Conservation (phyloP, 139 green algal genomes). For the Spirogloea muscicola region DNA sequence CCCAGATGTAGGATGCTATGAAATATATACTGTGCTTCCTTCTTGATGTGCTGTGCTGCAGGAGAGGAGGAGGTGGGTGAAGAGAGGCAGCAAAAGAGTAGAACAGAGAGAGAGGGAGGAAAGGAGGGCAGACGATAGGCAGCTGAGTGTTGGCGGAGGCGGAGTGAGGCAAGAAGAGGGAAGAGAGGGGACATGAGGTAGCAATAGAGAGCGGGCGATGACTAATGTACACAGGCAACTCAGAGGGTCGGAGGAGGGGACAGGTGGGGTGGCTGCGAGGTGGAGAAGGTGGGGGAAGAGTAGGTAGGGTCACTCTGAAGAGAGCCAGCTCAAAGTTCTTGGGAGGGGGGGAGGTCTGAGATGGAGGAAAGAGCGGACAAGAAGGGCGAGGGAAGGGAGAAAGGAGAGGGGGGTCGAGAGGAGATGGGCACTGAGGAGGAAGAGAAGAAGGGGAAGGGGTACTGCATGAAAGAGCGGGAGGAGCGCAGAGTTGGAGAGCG, state of each 20-base stretch:
- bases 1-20: not conserved
- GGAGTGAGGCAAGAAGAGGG: conserved; percentile 5
- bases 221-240: conserved; percentile 4
- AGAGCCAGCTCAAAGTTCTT: not conserved
- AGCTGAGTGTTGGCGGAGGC: not conserved
- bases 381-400: not conserved
- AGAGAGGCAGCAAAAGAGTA: not conserved
- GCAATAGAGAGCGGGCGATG: not conserved
- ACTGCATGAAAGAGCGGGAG: not conserved
- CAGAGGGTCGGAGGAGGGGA: not conserved
- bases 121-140: not conserved
- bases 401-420: not conserved
- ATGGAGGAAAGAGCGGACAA: not conserved
- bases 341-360: not conserved
- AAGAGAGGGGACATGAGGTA: conserved; percentile 5
- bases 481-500: not conserved
- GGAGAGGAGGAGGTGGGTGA: not conserved
- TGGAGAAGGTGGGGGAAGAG: not conserved
- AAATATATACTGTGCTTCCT: not conserved
- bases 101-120: not conserved
- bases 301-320: not conserved
- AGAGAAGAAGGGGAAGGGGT: conserved; percentile 9
- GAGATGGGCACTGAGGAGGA: not conserved
- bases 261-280: not conserved
- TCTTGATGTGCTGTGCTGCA: not conserved